phyloP scores from a whole-genome alignment of 1,284 basidiomycete species.

The Pulveroboletus ridleyi region DNA sequence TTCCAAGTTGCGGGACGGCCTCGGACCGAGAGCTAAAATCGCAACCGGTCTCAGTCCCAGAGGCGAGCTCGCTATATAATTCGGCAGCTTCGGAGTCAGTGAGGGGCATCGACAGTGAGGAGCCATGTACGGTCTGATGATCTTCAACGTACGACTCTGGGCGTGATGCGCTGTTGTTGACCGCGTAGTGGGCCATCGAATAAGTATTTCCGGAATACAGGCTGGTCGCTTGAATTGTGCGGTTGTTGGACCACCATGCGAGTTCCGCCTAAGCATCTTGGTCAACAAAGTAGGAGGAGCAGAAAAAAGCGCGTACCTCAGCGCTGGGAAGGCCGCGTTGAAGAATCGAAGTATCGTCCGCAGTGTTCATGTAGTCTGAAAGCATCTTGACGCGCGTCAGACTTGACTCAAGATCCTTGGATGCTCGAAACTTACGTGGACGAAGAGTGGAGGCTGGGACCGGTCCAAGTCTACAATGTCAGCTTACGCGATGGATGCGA shows the following conservation, averaged over 20 bases:
- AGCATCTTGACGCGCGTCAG: conserved; percentile 57
- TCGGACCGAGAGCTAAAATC: conserved; percentile 53
- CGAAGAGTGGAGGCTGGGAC: conserved; percentile 90
- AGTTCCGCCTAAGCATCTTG: conserved; percentile 66
- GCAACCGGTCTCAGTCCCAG: conserved; percentile 86
- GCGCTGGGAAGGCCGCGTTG: conserved; percentile 67
- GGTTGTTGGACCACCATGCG: conserved; percentile 82
- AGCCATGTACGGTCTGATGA: conserved; percentile 77
- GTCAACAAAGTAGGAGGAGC: conserved; percentile 43
- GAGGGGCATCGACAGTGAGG: conserved; percentile 57
- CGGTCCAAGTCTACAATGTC: conserved; percentile 73
- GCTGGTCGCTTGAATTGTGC: conserved; percentile 76
- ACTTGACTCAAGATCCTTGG: neutral
- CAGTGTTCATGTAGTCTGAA: conserved; percentile 63
- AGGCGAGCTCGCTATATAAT: conserved; percentile 90
- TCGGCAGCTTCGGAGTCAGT: conserved; percentile 65
- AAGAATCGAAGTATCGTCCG: conserved; percentile 70
- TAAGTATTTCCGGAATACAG: conserved; percentile 75
- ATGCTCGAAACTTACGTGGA: conserved; percentile 55
- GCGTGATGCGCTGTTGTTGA: conserved; percentile 87
- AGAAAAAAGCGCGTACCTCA: conserved; percentile 44
- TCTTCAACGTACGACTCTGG: conserved; percentile 87
- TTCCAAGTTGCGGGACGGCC: conserved; percentile 52
- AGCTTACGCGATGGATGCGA: neutral
- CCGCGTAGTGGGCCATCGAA: conserved; percentile 75